Evolutionary conservation across 768 basidiomycete genomes (phyloP).

Genomic region (Serendipita indica): DNA sequence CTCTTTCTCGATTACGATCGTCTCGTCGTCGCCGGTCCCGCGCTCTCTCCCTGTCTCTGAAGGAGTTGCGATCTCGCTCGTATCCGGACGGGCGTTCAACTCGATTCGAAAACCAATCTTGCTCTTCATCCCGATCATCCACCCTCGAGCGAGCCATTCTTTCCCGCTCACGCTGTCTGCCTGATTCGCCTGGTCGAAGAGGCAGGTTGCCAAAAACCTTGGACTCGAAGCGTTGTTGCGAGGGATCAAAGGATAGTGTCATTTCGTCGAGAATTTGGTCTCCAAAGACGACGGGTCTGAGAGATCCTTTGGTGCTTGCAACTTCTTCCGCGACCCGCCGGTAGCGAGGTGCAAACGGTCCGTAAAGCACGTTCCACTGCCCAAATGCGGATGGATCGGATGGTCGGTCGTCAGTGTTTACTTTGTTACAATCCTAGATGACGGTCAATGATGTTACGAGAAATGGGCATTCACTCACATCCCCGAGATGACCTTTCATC

Average conservation of each 20-base stretch:
- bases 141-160: neutral
- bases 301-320: neutral
- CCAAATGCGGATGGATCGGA: neutral
- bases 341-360: neutral
- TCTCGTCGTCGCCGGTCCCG: neutral
- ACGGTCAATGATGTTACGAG: neutral
- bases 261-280: constrained; percentile 9
- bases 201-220: neutral
- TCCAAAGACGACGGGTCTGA: neutral
- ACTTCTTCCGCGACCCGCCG: constrained; percentile 1
- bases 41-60: neutral
- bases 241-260: no score
- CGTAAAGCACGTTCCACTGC: neutral
- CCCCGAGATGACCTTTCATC: neutral
- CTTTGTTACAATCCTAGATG: neutral
- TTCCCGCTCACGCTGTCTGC: neutral
- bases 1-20: neutral
- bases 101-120: neutral
- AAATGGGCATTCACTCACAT: neutral
- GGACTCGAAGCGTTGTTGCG: neutral
- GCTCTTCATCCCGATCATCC: neutral
- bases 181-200: constrained; percentile 3
- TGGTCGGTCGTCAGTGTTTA: neutral
- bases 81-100: neutral
- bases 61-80: neutral